Evolutionary conservation across 345 rosid genomes (phyloP), one percentile per base, ranked within the genome.

Genomic region (Euphorbia pulcherrima): DNA sequence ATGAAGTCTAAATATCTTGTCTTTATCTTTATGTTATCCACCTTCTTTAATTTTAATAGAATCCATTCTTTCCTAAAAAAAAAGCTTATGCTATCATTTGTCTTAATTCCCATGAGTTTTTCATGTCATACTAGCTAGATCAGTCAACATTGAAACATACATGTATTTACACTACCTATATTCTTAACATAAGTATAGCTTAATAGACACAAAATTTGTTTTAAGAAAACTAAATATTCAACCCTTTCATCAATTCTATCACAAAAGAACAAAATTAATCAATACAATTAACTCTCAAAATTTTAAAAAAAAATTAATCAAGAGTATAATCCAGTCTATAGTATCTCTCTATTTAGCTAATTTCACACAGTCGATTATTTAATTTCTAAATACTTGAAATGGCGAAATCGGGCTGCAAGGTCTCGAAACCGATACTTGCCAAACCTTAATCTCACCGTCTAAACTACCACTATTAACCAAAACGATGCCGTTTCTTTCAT

Each of bases 371-470:
- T 1, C 5, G 7, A 44, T 18, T 68, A 44, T 18, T 68, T 57
- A 56, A 27, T 5, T 28, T 68, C 44, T 12, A 23, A 67, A 16
- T 1, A 3, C 23, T 29, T 46, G 8, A 46, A 51, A 51, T 18
- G 67, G 51, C 39, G 21, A 40, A 33, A 30, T 57, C 1, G 77
- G 78, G 65, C 67, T 68, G 28, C 26, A 56, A 58, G 70, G 80
- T 68, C 48, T 75, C 57, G 85, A 81, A 48, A 88, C 62, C 37
- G 78, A 59, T 33, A 88, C 83, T 67, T 75, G 85, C 94, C 97
- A 86, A 69, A 74, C 80, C 75, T 75, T 89, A 6, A 86, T 78
- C 82, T 87, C 94, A 5, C 97, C 96, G 28, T 88, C 96, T 14
- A 92, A 82, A 77, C 90, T 83, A 6, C 97, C 98, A 53, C 96